These are phyloP conservation scores for Lathyrus aphaca DNA, from an alignment of 306 rosid genomes.

Conservation along the genomic window DNA sequence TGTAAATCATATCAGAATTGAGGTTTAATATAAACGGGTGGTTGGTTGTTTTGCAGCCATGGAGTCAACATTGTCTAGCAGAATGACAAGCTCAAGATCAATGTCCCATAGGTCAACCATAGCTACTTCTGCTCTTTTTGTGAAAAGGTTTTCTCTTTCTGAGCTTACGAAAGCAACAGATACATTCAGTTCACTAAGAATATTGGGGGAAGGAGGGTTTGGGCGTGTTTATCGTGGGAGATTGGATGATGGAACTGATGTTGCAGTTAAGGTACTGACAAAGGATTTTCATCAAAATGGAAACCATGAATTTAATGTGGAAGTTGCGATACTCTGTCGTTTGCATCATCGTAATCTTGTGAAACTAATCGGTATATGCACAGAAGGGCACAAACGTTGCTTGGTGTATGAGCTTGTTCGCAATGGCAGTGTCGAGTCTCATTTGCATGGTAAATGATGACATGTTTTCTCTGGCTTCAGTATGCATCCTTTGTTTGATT, in stretches of 20 bases:
- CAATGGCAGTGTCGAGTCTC: slow-evolving; percentile 98
- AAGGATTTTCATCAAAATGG: slow-evolving; percentile 75
- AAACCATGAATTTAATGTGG: slow-evolving; percentile 80
- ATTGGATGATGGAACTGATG: slow-evolving; percentile 84
- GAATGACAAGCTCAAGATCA: slow-evolving; percentile 80
- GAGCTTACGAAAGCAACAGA: slow-evolving; percentile 91
- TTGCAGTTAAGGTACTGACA: slow-evolving; percentile 86
- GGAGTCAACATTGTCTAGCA: slow-evolving; percentile 71
- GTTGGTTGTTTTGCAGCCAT: slow-evolving; percentile 56
- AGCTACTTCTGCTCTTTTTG: slow-evolving; percentile 74
- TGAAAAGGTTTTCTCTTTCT: slow-evolving; percentile 72
- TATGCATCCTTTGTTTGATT: slow-evolving; percentile 27
- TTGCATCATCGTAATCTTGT: slow-evolving; percentile 98
- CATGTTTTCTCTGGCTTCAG: slow-evolving; percentile 32
- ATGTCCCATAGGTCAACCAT: slow-evolving; percentile 69
- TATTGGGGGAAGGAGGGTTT: slow-evolving; percentile 97
- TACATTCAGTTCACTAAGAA: slow-evolving; percentile 70
- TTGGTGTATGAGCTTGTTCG: slow-evolving; percentile 87
- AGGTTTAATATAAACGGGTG: slow-evolving; percentile 27
- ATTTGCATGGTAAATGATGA: slow-evolving; percentile 89
- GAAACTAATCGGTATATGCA: slow-evolving; percentile 90
- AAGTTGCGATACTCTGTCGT: slow-evolving; percentile 92
- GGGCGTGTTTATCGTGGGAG: slow-evolving; percentile 86
- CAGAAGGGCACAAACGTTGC: slow-evolving; percentile 78
- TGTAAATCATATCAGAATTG: slow-evolving; percentile 35